Base-by-base conservation (phyloP, 768 basidiomycete genomes). In the Leucocoprinus birnbaumii region DNA sequence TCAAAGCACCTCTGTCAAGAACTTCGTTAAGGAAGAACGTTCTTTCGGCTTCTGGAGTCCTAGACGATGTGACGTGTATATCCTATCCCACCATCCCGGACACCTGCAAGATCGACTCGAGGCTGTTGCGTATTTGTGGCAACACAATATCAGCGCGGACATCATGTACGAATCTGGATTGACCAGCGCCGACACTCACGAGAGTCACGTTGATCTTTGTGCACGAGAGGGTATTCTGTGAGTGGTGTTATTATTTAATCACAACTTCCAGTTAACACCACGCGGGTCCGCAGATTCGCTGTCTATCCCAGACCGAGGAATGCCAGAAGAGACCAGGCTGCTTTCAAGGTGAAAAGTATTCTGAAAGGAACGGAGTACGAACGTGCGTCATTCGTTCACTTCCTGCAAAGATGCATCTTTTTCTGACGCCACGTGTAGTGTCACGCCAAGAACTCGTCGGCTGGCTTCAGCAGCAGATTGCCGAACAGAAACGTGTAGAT, bases 11-110 rank as follows among this genome's bases (percentile, higher is more conserved):
- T 84, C 86, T 0, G 79, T 90, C 35, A 85, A 84, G 65, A 78
- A 79, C 2, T 74, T 91, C 4, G 73, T 91, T 50, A 91, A 87
- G 66, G 89, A 91, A 62, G 82, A 85, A 57, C 82, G 84, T 10
- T 91, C 92, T 0, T 94, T 91, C 58, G 91, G 92, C 0, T 89
- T 84, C 63, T 94, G 89, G 90, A 89, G 89, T 67, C 91, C 91
- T n/a, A 79, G 91, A 14, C 77, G 90, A 37, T 93, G 92, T 60
- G 91, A 94, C 59, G 91, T 94, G 10, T 94, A 93, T 59, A 77
- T 94, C 11, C 82, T 91, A 24, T 89, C 89, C 0, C 89, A 86
- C 57, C 84, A 89, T 58, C 73, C 83, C 7, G 91, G 91, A 9
- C 78, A 85, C 62, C 71, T 94, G 34, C 82, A 85, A 58, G 91